Evolutionary conservation across 1,284 basidiomycete species (phyloP).

Genomic region (Cystobasidium sp.): DNA sequence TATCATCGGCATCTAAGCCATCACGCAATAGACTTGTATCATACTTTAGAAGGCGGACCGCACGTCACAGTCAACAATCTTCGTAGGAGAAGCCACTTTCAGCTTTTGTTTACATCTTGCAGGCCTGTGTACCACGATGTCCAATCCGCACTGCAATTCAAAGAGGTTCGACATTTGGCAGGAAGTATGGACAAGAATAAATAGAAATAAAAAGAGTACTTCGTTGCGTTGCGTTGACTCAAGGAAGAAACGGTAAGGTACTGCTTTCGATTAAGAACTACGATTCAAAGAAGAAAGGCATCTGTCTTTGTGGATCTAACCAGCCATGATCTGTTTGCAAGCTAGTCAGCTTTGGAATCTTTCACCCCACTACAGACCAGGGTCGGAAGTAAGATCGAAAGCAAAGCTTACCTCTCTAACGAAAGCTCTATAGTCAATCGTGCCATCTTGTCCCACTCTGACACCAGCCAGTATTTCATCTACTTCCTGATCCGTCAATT

Average conservation of each 20-base stretch:
- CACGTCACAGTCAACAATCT: too few species aligned
- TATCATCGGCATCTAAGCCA: too few species aligned
- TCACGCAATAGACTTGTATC: too few species aligned
- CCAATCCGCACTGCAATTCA: too few species aligned
- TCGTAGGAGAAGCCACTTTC: too few species aligned
- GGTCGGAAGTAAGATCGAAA: not conserved
- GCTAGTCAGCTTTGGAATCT: not conserved
- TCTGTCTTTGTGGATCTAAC: not conserved
- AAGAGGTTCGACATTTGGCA: not conserved
- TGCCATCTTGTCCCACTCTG: slow-evolving; percentile 66
- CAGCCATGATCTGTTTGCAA: slow-evolving; percentile 26
- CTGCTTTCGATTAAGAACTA: not conserved
- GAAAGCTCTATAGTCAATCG: slow-evolving; percentile 39
- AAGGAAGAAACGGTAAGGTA: slow-evolving; percentile 4
- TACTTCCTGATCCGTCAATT: slow-evolving; percentile 96
- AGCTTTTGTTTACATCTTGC: too few species aligned
- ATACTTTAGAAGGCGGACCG: too few species aligned
- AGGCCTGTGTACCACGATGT: too few species aligned
- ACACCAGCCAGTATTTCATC: slow-evolving; percentile 96
- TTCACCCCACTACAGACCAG: not conserved
- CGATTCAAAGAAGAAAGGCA: not conserved
- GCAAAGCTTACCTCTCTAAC: slow-evolving; percentile 33
- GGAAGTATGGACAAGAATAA: not conserved
- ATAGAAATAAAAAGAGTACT: not conserved
- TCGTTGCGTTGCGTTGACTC: too few species aligned